A percentile compares a stretch with the other conserved stretches of the same genome.
phyloP scores from a whole-genome alignment of 768 basidiomycete genomes.

The Kwoniella dendrophila region DNA sequence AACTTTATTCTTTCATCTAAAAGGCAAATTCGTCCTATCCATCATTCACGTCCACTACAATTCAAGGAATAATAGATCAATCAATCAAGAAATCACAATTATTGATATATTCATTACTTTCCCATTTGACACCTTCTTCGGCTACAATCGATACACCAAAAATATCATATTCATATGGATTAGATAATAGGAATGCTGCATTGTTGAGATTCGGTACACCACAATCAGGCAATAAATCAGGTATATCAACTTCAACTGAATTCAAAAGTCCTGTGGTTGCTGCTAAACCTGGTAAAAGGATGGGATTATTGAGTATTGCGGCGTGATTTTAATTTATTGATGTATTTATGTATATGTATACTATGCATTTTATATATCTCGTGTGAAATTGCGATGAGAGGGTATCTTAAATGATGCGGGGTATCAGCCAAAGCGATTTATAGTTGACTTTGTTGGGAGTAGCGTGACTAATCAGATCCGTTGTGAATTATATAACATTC shows the following conservation, averaged over 20 bases:
- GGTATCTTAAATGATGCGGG: constrained; percentile 3
- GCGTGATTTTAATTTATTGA: constrained; percentile 2
- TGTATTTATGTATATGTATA: neutral
- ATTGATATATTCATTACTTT: constrained; percentile 37
- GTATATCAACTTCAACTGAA: constrained; percentile 23
- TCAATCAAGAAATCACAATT: constrained; percentile 39
- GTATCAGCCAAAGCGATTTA: neutral
- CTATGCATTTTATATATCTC: neutral
- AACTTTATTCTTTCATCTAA: neutral
- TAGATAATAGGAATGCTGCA: constrained; percentile 20
- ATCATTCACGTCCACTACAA: neutral
- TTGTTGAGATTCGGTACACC: constrained; percentile 40
- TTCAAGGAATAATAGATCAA: constrained; percentile 31
- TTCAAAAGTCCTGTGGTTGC: constrained; percentile 48
- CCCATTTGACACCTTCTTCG: constrained; percentile 18
- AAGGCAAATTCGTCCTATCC: neutral
- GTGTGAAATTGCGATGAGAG: too few relatives aligned
- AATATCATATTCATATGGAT: constrained; percentile 1
- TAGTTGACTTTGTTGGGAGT: neutral
- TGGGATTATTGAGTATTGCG: constrained; percentile 48
- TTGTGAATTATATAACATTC: constrained; percentile 62
- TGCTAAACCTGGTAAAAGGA: constrained; percentile 51
- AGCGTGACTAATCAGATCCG: too few relatives aligned
- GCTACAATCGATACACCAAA: neutral
- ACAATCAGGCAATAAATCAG: neutral